Evolutionary conservation across 1,284 basidiomycete genomes (phyloP).

Genomic region (Tilletia walkeri): DNA sequence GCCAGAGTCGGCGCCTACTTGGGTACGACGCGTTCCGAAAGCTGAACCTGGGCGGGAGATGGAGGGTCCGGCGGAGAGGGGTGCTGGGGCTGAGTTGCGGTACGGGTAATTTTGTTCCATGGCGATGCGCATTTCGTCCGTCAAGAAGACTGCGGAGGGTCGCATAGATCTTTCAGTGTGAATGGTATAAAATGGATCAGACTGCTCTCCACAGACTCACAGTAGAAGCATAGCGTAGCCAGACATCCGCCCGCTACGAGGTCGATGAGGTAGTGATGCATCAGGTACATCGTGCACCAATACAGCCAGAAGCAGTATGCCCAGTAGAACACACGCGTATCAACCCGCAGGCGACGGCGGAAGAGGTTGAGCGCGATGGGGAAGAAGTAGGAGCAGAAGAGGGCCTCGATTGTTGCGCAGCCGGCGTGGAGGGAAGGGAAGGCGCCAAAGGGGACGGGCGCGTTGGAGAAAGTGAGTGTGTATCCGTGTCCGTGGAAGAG

Average conservation of each 20-base stretch:
- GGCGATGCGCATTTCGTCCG: constrained; percentile 42
- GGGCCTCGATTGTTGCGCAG: constrained; percentile 84
- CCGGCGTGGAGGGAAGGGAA: constrained; percentile 92
- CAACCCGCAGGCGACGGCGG: constrained; percentile 31
- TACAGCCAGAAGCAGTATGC: constrained; percentile 82
- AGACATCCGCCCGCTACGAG: constrained; percentile 90
- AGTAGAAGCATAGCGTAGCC: constrained; percentile 80
- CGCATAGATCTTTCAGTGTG: background rate
- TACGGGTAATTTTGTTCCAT: constrained; percentile 45
- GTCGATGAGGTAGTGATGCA: constrained; percentile 84
- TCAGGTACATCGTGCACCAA: constrained; percentile 84
- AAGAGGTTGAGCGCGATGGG: constrained; percentile 58
- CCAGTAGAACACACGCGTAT: constrained; percentile 68
- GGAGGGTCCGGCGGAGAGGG: constrained; percentile 32
- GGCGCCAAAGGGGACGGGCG: constrained; percentile 92
- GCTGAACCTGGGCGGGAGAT: constrained; percentile 33
- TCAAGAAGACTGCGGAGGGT: constrained; percentile 36
- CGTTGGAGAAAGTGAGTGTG: constrained; percentile 77
- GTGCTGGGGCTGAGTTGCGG: constrained; percentile 34
- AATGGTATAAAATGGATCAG: background rate
- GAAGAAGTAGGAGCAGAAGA: constrained; percentile 95
- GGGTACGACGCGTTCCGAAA: constrained; percentile 25
- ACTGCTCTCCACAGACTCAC: constrained; percentile 12
- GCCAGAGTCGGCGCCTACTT: too few relatives aligned
- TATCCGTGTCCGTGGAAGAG: constrained; percentile 79